Percentiles rank a stretch among this genome's conserved stretches.
These are phyloP conservation scores for Pichia cactophila DNA, from an alignment of 1,139 yeast species.

Conservation along the genomic window DNA sequence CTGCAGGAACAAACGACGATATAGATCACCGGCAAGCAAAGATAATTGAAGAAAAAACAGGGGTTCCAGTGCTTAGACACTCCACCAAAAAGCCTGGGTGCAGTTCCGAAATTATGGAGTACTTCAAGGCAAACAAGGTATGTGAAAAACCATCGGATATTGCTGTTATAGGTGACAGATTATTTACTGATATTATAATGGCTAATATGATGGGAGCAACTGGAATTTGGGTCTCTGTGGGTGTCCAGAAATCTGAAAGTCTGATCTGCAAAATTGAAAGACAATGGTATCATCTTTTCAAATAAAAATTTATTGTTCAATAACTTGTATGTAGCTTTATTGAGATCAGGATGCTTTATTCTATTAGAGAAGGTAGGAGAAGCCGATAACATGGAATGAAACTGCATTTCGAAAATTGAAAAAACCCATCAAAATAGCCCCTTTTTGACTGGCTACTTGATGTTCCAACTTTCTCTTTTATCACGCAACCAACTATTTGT, in stretches of 20 bases:
- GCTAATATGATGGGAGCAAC: constrained; percentile 89
- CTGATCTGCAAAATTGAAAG: constrained; percentile 49
- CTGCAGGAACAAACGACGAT: constrained; percentile 88
- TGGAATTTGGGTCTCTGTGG: constrained; percentile 77
- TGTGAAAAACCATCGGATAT: constrained; percentile 51
- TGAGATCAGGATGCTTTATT: too few species aligned
- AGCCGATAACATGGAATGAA: too few species aligned
- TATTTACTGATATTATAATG: constrained; percentile 88
- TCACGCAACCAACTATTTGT: not conserved
- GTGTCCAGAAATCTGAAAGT: constrained; percentile 53
- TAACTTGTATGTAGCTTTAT: too few species aligned
- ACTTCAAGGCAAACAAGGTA: constrained; percentile 44
- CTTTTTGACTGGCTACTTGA: not conserved
- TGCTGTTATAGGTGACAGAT: constrained; percentile 82
- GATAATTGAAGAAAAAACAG: constrained; percentile 57
- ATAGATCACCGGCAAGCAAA: constrained; percentile 49
- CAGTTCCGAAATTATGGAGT: constrained; percentile 54
- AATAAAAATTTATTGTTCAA: not conserved
- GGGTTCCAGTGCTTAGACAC: constrained; percentile 74
- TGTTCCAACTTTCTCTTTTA: too few species aligned
- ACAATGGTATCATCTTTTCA: constrained; percentile 28
- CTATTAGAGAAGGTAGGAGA: too few species aligned
- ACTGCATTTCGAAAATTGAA: too few species aligned
- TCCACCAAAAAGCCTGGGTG: constrained; percentile 88
- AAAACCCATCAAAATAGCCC: not conserved